Percentiles rank a stretch among this genome's conserved stretches.
Conservation (phyloP, 192 early-diverging fungal genomes). For the Backusella tuberculispora region DNA sequence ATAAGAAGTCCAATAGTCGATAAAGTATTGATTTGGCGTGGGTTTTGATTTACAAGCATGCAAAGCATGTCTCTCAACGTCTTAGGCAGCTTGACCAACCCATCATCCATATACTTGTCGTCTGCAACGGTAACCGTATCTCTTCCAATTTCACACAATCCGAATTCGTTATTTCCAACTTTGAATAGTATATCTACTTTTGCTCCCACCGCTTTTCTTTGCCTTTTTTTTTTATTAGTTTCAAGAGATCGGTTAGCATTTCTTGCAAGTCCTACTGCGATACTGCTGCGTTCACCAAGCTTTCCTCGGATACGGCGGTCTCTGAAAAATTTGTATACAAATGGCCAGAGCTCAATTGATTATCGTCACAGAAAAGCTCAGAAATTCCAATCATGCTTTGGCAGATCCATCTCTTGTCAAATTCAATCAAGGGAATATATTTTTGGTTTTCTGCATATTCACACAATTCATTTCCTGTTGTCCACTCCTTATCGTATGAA, state of each 20-base stretch:
- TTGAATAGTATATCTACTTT: constrained; percentile 14
- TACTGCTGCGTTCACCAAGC: background rate
- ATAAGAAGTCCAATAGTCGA: constrained; percentile 10
- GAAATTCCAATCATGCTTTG: too few relatives aligned
- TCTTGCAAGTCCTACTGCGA: background rate
- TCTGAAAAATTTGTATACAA: background rate
- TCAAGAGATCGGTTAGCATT: background rate
- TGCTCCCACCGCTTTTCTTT: constrained; percentile 10
- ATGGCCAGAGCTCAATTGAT: background rate
- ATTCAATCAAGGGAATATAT: too few relatives aligned
- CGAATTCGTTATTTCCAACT: background rate
- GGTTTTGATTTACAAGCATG: background rate
- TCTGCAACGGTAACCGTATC: background rate
- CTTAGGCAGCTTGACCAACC: background rate
- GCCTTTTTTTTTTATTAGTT: background rate
- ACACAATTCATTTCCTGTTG: too few relatives aligned
- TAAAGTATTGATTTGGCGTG: background rate
- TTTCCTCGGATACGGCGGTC: background rate
- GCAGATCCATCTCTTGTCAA: too few relatives aligned
- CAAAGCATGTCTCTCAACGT: background rate
- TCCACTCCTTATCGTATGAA: too few relatives aligned
- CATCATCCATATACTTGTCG: constrained; percentile 12
- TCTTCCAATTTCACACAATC: background rate
- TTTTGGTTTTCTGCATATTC: too few relatives aligned
- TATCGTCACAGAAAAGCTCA: too few relatives aligned